These are phyloP conservation scores for Aureobasidium leucospermi DNA, from an alignment of 2,329 filamentous ascomycete species.

Conservation along the genomic window DNA sequence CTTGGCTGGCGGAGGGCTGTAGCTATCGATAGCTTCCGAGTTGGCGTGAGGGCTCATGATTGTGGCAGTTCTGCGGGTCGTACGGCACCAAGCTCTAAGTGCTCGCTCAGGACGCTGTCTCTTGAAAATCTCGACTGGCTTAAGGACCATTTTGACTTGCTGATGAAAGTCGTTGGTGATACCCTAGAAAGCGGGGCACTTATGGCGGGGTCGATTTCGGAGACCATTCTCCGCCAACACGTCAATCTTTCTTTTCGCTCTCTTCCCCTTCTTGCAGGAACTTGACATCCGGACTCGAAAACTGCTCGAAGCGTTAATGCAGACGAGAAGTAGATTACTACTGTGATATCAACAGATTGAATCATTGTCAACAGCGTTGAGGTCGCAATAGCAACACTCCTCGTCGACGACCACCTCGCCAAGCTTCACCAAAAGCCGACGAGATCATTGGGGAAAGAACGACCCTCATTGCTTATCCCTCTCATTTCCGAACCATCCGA, in stretches of 20 bases:
- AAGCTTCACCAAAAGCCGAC: not conserved
- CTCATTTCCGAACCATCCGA: not conserved
- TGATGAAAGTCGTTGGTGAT: no score
- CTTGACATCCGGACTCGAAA: not conserved
- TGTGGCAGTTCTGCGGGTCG: not conserved
- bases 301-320: not conserved
- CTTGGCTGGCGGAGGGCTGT: not conserved
- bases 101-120: no score
- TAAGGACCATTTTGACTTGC: no score
- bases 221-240: not conserved
- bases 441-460: not conserved
- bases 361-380: not conserved
- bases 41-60: not conserved
- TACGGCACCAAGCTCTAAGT: no score
- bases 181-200: not conserved
- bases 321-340: no score
- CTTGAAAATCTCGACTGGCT: no score
- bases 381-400: not conserved
- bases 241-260: not conserved
- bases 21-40: not conserved
- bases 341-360: not conserved
- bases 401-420: not conserved
- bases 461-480: not conserved
- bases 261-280: not conserved
- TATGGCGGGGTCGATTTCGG: not conserved